Base-by-base conservation (phyloP, 805 yeast genomes). In the Candida ficus region DNA sequence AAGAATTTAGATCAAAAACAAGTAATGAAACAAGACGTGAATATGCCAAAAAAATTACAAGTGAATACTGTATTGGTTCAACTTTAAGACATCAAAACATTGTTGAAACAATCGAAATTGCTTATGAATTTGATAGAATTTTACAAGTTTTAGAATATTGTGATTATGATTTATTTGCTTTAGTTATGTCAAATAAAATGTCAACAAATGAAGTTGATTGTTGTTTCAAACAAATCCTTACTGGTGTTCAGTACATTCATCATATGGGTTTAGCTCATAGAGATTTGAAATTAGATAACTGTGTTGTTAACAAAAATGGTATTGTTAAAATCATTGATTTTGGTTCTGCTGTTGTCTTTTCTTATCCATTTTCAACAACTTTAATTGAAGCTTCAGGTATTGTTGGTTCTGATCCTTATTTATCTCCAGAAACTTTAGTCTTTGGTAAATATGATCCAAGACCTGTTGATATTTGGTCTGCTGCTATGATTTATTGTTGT, bases 91-190 rank as follows among this genome's bases (percentile, higher is more conserved):
- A 90, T 61, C 87, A 95, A 17, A 89, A 90, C 58, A 84, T 90
- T 48, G 84, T 90, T 43, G 91, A 86, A 60, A 90, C 97, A 1
- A 78, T 90, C 39, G 97, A 90, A 57, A 88, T 90, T 38, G 83
- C 90, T 34, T 88, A 87, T 62, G 97, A 90, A 54, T 79, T 83
- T 50, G 93, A 86, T 47, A 71, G 91, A 42, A 83, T 88, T 43
- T 78, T 83, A 52, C 96, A 90, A 63, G 90, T 90, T 35, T 84
- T 90, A 95, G 97, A 90, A 57, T 90, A 87, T 61, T 89, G 96
- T 61, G 95, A 90, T 50, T 89, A 75, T 58, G 97, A 90, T 60
- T 68, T 90, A 49, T 90, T 90, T 63, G 96, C 96, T 10, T 85
- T 90, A 43, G 96, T 90, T 25, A 89, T 90, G 95, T 80, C 90